Evolutionary conservation across 352 stramenopile species (phyloP).

Genomic region (Blastocystis sp.): DNA sequence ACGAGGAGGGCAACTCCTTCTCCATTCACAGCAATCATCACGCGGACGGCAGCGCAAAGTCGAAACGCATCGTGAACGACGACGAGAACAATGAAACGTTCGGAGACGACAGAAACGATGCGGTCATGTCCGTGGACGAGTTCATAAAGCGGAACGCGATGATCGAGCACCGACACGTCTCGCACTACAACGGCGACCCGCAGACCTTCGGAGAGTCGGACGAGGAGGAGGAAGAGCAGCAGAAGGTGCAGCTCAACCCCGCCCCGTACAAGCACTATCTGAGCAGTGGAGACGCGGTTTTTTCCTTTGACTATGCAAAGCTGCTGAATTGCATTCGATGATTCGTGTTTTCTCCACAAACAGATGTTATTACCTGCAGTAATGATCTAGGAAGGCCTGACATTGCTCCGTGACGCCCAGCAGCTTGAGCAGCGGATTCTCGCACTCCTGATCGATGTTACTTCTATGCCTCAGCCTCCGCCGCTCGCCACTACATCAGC

Average conservation of each 20-base stretch:
- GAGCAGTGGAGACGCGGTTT: neutral
- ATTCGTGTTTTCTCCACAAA: neutral
- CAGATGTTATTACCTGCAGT: neutral
- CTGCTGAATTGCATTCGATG: neutral
- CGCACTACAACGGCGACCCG: slow-evolving; percentile 13
- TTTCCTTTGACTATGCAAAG: slow-evolving; percentile 15
- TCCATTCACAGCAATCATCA: neutral
- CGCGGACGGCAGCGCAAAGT: neutral
- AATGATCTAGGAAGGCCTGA: slow-evolving; percentile 36
- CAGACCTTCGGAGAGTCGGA: slow-evolving; percentile 35
- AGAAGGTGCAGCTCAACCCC: neutral
- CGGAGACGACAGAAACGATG: neutral
- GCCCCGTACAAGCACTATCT: neutral
- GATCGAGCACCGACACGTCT: neutral
- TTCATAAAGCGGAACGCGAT: slow-evolving; percentile 17
- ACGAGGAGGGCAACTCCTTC: neutral
- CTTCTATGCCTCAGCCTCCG: neutral
- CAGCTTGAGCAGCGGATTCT: slow-evolving; percentile 45
- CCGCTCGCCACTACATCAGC: neutral
- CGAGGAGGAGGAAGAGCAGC: neutral
- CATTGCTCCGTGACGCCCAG: slow-evolving; percentile 52
- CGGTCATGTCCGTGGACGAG: slow-evolving; percentile 17
- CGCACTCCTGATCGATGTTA: slow-evolving; percentile 40
- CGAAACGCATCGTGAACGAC: slow-evolving; percentile 31
- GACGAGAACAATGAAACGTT: slow-evolving; percentile 24